Base-by-base conservation (phyloP, 2,329 filamentous ascomycete species). In the Paraphoma chrysanthemicola region DNA sequence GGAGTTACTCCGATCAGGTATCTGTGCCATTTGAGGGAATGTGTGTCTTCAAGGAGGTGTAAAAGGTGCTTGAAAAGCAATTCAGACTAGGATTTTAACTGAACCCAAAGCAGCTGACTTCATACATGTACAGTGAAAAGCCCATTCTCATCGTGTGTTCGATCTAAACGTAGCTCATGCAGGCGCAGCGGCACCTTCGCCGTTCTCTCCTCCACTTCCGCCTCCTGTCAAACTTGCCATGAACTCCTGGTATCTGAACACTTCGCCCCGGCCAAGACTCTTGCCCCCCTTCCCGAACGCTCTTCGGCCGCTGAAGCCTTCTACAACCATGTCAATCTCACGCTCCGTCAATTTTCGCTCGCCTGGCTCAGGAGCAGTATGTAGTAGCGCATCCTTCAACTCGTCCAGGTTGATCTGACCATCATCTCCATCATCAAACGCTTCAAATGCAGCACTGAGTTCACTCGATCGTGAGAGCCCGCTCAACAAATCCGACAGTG, bases 371-470 rank as follows among this genome's bases (percentile, higher is more conserved):
- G 92, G 91, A 0, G 88, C 87, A 0, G 93, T 97, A 63, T 93
- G 86, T 41, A 97, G 78, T 44, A 99, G 77, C 0, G 94, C 92
- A 66, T 95, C 91, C 44, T 90, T 87, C 60, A 99, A 79, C 76
- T 97, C 92, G 0, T 81, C 85, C 17, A 96, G 80, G 72, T 98
- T 93, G 39, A 98, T 88, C 77, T 97, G 93, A 3, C 95, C 95
- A 68, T 91, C 95, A 74, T 99, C 95, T 61, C 96, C 93, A 60
- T 96, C 91, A 71, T 99, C 95, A 73, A 98, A 98, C 0, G 95
- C 95, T 2, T 92, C 92, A 66, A 99, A 94, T 0, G 95, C 95
- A 1, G 93, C 94, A 17, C 92, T 81, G 9, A 99, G 84, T 73
- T 99, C 95, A 14, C 87, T 85, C 18, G 88, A 86, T 0, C 91